Base-by-base conservation (phyloP, 1,139 yeast species). In the Hyphopichia pseudoburtonii region DNA sequence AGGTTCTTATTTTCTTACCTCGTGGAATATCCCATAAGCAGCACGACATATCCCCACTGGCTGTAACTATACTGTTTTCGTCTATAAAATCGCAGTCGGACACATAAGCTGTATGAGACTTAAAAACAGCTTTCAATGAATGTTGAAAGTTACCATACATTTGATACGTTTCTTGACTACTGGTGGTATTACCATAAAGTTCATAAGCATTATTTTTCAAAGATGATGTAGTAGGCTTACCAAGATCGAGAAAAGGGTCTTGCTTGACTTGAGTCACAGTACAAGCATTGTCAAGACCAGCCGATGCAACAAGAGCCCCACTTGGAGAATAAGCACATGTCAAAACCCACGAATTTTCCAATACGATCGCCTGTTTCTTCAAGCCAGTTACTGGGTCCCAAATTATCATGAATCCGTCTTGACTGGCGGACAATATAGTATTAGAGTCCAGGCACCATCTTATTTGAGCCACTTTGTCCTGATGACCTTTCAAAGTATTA, bases 1-100 rank as follows among this genome's bases (percentile, higher is more conserved):
- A 86, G 33, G 79, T 82, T 25, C 78, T 63, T 1, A 74, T 60
- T 45, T 75, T 70, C 19, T 65, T 65, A 1, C 86, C 82, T 44
- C 76, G 77, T 21, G 71, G 66, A 21, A 87, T 68, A 56, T 90
- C 96, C 97, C 97, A 90, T 40, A 82, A 58, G 3, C 78, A 73
- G 50, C 89, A 77, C 1, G 94, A 79, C 82, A 82, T 80, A 57
- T 90, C 97, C 4, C 96, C 96, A 34, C 92, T 82, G 1, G 83
- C 76, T 0, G 95, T 86, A 12, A 87, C 52, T 0, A 87, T 56
- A n/a, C 70, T 69, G 7, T 70, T 62, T 41, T 73, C 70, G 33
- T 52, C 52, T 17, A 85, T 46, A 50, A 87, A 90, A 34, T 78
- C 81, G 43, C 88, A 73, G 47, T 82, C 88, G 0, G 94, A 81